These are phyloP conservation scores for Esteya vermicola DNA, from an alignment of 2,329 filamentous ascomycete species.

Conservation along the genomic window DNA sequence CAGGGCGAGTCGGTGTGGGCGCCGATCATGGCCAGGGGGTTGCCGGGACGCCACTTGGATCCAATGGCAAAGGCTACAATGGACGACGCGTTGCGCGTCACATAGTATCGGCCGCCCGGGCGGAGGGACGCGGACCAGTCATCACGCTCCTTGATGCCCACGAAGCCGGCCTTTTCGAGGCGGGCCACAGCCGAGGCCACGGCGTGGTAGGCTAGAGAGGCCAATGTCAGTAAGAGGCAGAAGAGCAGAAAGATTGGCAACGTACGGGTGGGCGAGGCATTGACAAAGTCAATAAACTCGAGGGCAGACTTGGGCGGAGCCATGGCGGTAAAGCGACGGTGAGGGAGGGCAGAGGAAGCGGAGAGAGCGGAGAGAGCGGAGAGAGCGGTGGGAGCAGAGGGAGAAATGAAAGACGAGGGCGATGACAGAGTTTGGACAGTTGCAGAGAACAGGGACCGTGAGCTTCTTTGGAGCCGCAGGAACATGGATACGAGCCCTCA, in stretches of 20 bases:
- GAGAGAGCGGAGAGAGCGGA: too few relatives aligned
- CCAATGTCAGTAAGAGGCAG: too few relatives aligned
- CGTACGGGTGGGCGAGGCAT: slow-evolving; percentile 85
- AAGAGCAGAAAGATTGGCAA: slow-evolving; percentile 1
- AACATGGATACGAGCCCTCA: too few relatives aligned
- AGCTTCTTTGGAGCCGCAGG: too few relatives aligned
- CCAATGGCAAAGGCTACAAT: slow-evolving; percentile 89
- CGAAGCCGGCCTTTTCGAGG: slow-evolving; percentile 73
- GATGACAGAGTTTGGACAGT: too few relatives aligned
- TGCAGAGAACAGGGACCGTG: too few relatives aligned
- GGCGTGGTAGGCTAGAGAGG: slow-evolving; percentile 85
- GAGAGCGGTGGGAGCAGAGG: too few relatives aligned
- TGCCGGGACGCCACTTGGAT: slow-evolving; percentile 79
- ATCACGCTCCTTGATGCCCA: slow-evolving; percentile 78
- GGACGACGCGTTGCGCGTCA: slow-evolving; percentile 85
- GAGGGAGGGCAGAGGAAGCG: too few relatives aligned
- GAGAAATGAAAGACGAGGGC: slow-evolving; percentile 8
- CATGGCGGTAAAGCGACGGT: too few relatives aligned
- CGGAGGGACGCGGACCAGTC: slow-evolving; percentile 68
- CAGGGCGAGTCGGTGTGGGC: slow-evolving; percentile 93
- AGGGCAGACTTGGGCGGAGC: slow-evolving; percentile 44
- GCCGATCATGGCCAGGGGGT: slow-evolving; percentile 83
- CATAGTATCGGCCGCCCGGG: slow-evolving; percentile 88
- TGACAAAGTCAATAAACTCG: slow-evolving; percentile 88
- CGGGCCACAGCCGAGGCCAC: slow-evolving; percentile 65